Evolutionary conservation across 345 rosid genomes (phyloP).

Genomic region (Camelina sativa): DNA sequence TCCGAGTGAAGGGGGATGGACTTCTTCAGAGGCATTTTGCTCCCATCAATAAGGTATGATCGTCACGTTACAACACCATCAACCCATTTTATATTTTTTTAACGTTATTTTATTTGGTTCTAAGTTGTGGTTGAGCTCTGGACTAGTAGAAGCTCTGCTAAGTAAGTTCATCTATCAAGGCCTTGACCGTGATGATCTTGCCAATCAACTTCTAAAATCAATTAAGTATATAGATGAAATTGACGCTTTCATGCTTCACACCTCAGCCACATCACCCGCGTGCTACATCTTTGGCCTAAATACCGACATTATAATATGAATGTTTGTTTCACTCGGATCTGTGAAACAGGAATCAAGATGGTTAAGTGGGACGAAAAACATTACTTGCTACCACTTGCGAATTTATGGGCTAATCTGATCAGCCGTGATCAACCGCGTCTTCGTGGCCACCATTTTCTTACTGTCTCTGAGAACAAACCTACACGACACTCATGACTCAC

Average conservation of each 20-base stretch:
- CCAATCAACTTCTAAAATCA: constrained; percentile 53
- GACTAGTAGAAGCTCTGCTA: constrained; percentile 68
- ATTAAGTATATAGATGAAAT: constrained; percentile 51
- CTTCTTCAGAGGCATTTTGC: too few species aligned
- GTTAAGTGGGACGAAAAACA: constrained; percentile 66
- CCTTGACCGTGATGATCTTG: constrained; percentile 33
- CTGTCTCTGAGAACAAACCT: constrained; percentile 10
- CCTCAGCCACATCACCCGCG: constrained; percentile 53
- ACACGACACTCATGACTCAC: constrained; percentile 2
- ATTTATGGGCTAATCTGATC: constrained; percentile 84
- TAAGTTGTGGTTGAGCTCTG: constrained; percentile 70
- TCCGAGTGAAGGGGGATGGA: too few species aligned
- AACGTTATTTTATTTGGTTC: too few species aligned
- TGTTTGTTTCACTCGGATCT: neutral
- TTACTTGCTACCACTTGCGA: constrained; percentile 68
- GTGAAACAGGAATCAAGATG: constrained; percentile 59
- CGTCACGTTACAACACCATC: too few species aligned
- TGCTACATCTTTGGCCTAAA: constrained; percentile 66
- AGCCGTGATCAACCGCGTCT: constrained; percentile 62
- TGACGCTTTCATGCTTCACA: constrained; percentile 51
- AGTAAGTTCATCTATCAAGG: constrained; percentile 47
- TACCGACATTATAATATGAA: constrained; percentile 27
- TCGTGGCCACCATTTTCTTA: constrained; percentile 30
- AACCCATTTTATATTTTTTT: too few species aligned
- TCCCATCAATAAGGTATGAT: too few species aligned